phyloP scores from a whole-genome alignment of 2,329 filamentous ascomycete species.

The Neoscytalidium dimidiatum region DNA sequence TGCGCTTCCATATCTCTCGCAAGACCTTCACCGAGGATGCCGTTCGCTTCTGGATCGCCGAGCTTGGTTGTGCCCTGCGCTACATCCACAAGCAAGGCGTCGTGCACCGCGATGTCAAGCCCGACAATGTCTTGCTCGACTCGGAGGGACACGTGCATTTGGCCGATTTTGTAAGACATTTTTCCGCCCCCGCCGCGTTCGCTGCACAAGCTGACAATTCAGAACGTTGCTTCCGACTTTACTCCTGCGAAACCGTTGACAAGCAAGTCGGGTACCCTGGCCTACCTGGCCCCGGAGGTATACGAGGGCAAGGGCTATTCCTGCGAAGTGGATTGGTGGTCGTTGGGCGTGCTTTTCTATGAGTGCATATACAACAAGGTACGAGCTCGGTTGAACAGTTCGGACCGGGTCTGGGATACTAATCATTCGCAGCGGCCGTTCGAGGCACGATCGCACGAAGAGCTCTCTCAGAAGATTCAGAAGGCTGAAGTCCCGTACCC shows the following conservation, averaged over 20 bases:
- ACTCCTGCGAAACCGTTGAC: slow-evolving; percentile 79
- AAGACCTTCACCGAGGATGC: slow-evolving; percentile 98
- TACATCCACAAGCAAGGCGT: slow-evolving; percentile 47
- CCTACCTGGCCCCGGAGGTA: slow-evolving; percentile 94
- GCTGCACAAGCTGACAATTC: slow-evolving; percentile 38
- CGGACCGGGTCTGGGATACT: background rate
- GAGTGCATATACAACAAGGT: slow-evolving; percentile 99
- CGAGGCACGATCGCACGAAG: slow-evolving; percentile 82
- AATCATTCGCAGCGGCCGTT: slow-evolving; percentile 72
- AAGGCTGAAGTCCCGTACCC: slow-evolving; percentile 83
- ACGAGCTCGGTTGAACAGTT: slow-evolving; percentile 21
- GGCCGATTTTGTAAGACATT: slow-evolving; percentile 84
- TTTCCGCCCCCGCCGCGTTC: background rate
- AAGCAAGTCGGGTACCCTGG: slow-evolving; percentile 94
- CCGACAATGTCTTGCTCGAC: slow-evolving; percentile 44
- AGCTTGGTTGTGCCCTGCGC: slow-evolving; percentile 85
- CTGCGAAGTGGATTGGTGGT: slow-evolving; percentile 97
- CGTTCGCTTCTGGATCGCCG: slow-evolving; percentile 94
- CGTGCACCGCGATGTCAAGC: slow-evolving; percentile 46
- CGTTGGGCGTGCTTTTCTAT: slow-evolving; percentile 95
- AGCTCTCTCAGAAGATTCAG: slow-evolving; percentile 76
- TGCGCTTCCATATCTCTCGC: slow-evolving; percentile 95
- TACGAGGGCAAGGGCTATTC: slow-evolving; percentile 89
- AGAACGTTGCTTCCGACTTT: slow-evolving; percentile 97
- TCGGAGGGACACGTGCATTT: slow-evolving; percentile 77